These are phyloP conservation scores for Fraxinus excelsior DNA, from an alignment of 257 asterid genomes.

Conservation along the genomic window DNA sequence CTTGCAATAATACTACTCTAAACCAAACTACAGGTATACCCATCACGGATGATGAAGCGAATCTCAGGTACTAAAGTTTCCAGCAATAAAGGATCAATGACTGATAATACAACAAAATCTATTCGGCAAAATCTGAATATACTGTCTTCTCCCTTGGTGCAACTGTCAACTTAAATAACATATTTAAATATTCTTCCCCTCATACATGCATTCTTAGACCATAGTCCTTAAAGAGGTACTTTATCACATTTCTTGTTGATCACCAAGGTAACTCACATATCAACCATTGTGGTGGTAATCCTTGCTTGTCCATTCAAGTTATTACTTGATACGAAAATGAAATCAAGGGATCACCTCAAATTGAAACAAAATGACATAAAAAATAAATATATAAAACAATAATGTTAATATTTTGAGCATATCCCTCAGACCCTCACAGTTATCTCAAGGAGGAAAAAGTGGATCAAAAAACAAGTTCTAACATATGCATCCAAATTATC, in stretches of 20 bases:
- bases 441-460: background rate
- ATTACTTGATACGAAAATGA: background rate
- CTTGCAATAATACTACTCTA: conserved; percentile 9
- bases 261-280: background rate
- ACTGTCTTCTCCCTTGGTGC: background rate
- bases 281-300: background rate
- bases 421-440: background rate
- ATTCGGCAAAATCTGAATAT: background rate
- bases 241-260: background rate
- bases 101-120: background rate
- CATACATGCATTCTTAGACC: background rate
- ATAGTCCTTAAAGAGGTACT: background rate
- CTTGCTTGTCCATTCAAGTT: too few species aligned
- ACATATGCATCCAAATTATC: background rate
- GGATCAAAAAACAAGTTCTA: background rate
- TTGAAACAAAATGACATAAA: too few species aligned
- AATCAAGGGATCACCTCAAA: background rate
- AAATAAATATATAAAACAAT: too few species aligned
- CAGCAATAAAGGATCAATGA: conserved; percentile 16
- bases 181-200: background rate
- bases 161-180: background rate
- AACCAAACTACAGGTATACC: too few species aligned
- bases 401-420: too few species aligned
- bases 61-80: background rate
- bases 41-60: conserved; percentile 1